These are phyloP conservation scores for Panellus pusillus DNA, from an alignment of 768 basidiomycete species.

Conservation along the genomic window DNA sequence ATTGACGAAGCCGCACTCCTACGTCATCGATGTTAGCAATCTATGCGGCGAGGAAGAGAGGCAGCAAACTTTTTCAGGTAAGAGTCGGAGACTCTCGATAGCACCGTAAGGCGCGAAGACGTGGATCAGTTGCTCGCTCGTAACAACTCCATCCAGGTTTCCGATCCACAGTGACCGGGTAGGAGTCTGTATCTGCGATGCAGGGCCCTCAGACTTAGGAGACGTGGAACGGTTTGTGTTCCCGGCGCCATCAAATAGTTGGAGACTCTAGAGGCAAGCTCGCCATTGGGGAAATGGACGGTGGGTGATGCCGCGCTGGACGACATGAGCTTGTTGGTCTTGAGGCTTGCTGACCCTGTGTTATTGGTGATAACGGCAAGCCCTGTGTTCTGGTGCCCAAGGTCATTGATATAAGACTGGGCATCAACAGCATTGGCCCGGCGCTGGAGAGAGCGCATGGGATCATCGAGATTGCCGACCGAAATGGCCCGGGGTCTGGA, in stretches of 20 bases:
- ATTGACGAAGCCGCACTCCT: conserved; percentile 99
- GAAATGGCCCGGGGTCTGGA: conserved; percentile 80
- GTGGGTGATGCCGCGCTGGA: conserved; percentile 50
- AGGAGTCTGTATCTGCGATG: conserved; percentile 84
- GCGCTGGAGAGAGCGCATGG: conserved; percentile 67
- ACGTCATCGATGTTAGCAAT: conserved; percentile 9
- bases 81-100: conserved; percentile 90
- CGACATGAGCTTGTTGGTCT: conserved; percentile 54
- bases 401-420: conserved; percentile 59
- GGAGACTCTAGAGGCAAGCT: conserved; percentile 55
- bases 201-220: conserved; percentile 72
- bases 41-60: background rate
- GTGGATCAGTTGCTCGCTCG: conserved; percentile 91
- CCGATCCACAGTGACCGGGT: conserved; percentile 98
- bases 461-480: conserved; percentile 84
- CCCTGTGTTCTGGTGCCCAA: conserved; percentile 44
- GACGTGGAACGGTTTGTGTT: conserved; percentile 73
- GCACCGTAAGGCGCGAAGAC: conserved; percentile 97
- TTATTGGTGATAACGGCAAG: conserved; percentile 38
- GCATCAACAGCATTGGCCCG: conserved; percentile 60
- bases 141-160: conserved; percentile 92
- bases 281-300: conserved; percentile 72
- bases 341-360: conserved; percentile 49
- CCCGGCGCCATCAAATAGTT: conserved; percentile 70
- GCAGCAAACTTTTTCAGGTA: conserved; percentile 87